phyloP scores from a whole-genome alignment of 306 rosid genomes.

The Lathyrus aphaca region DNA sequence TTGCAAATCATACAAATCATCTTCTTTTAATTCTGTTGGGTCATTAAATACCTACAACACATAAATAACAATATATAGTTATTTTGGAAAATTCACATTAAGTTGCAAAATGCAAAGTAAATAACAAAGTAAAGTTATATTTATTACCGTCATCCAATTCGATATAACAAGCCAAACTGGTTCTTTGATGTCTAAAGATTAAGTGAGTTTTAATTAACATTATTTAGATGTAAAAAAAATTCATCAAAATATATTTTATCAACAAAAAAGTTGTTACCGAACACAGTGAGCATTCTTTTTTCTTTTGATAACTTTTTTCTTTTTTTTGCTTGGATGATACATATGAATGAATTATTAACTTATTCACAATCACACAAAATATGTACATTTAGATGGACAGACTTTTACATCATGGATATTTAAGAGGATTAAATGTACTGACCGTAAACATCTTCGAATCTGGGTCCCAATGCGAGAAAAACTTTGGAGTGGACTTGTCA shows the following conservation, averaged over 20 bases:
- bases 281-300: background rate
- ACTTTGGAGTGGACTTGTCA: constrained; percentile 87
- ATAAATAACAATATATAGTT: no score
- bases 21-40: no score
- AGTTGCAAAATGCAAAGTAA: no score
- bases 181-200: background rate
- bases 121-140: no score
- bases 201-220: background rate
- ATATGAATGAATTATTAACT: constrained; percentile 16
- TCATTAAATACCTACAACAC: no score
- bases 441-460: constrained; percentile 98
- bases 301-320: background rate
- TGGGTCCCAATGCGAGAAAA: constrained; percentile 98
- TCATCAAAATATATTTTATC: background rate
- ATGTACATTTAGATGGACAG: constrained; percentile 4
- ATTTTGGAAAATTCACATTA: no score
- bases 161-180: background rate
- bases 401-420: background rate
- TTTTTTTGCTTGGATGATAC: constrained; percentile 11
- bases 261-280: background rate
- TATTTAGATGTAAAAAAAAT: background rate
- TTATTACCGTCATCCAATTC: no score
- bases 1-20: no score
- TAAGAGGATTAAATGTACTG: constrained; percentile 38
- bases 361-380: constrained; percentile 13